Base-by-base conservation (phyloP, 2,329 filamentous ascomycete genomes). In the Microdochium bolleyi region DNA sequence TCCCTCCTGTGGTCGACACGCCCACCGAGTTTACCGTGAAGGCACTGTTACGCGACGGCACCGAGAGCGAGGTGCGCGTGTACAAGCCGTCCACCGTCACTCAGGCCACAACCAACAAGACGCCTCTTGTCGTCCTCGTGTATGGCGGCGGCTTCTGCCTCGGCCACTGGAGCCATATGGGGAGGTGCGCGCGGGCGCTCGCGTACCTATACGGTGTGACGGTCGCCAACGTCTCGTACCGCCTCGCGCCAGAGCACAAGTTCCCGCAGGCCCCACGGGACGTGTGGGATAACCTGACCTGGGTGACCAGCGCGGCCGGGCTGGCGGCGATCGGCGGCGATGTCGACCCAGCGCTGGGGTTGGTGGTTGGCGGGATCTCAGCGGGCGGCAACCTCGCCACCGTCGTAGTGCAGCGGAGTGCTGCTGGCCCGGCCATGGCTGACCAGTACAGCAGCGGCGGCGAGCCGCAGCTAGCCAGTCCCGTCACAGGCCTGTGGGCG, bases 201-300 rank as follows among this genome's bases (percentile, higher is more conserved):
- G 58, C 57, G 3, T 54, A 62, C 10, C 61, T 63, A 2, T 24
- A 72, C 8, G 69, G 67, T 2, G 72, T 67, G 19, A 64, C 72
- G 2, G 69, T 68, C 16, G 64, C 75, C 9, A 71, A 69, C 56
- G 65, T 73, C 13, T 65, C 37, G 4, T 44, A n/a, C 49, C 61
- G 67, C 30, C 65, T 77, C 14, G 73, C 73, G 1, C 75, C 75
- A 0, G 71, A 78, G 53, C 57, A 73, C 56, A 67, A 67, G 14
- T 79, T 76, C 54, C 75, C 75, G 1, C 65, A 65, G 2, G 66
- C 68, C 9, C 61, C 70, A 13, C 58, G 72, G 22, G 76, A 78
- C 56, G 63, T 64, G 22, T 77, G 68, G 66, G 75, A 77, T 59
- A 69, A 67, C 7, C 53, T 77, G 49, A 61, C 71, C 61, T 78